Evolutionary conservation across 2,329 filamentous ascomycete genomes (phyloP).

Genomic region (Fusarium palustre): DNA sequence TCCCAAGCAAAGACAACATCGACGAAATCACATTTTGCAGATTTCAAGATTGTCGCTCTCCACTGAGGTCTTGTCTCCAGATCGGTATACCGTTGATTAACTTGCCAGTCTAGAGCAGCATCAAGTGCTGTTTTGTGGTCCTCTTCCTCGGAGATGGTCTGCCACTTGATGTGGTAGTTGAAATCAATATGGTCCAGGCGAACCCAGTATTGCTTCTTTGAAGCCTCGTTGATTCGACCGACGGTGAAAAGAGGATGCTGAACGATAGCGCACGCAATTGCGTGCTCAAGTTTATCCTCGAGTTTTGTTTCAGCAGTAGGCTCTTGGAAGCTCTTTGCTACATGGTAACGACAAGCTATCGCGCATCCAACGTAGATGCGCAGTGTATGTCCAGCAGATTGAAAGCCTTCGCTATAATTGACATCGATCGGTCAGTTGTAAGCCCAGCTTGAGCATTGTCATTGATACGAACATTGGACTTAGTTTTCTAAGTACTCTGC

Average conservation of each 20-base stretch:
- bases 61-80: conserved; percentile 8
- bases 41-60: conserved; percentile 4
- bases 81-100: conserved; percentile 7
- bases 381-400: conserved; percentile 9
- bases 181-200: conserved; percentile 16
- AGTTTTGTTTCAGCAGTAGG: background rate
- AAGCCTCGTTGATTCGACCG: background rate
- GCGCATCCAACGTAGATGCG: conserved; percentile 7
- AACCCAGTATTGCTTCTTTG: conserved; percentile 21
- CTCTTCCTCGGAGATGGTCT: background rate
- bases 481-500: conserved; percentile 9
- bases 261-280: conserved; percentile 1
- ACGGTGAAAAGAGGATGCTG: conserved; percentile 14
- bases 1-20: conserved; percentile 32
- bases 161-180: conserved; percentile 23
- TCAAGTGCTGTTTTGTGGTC: background rate
- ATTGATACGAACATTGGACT: conserved; percentile 13
- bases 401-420: conserved; percentile 3
- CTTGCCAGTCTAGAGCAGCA: conserved; percentile 1
- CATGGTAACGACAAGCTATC: conserved; percentile 17
- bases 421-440: background rate
- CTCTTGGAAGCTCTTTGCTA: background rate
- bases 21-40: background rate
- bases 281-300: background rate
- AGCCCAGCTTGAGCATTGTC: accelerated